phyloP scores from a whole-genome alignment of 2,329 filamentous ascomycete genomes.

The Diaporthe humulicola region DNA sequence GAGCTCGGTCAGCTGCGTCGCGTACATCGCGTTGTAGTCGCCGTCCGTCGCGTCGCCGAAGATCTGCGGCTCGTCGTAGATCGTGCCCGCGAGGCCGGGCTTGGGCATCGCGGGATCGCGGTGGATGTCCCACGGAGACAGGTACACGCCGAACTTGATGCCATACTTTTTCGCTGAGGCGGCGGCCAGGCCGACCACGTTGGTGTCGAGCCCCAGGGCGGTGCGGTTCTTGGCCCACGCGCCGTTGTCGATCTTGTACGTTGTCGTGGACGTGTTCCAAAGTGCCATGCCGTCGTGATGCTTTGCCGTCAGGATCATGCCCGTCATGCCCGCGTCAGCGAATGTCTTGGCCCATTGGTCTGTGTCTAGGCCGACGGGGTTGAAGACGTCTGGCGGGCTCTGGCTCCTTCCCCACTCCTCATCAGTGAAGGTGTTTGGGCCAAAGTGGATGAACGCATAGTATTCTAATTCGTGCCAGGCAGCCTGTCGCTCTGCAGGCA shows the following conservation, averaged over 20 bases:
- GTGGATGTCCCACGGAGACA: constrained; percentile 54
- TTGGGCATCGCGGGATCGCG: constrained; percentile 53
- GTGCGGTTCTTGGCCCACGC: constrained; percentile 48
- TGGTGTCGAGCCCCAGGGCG: constrained; percentile 45
- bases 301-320: constrained; percentile 53
- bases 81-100: constrained; percentile 45
- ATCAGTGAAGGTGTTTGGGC: constrained; percentile 48
- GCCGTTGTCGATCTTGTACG: constrained; percentile 50
- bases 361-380: constrained; percentile 45
- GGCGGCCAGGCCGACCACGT: constrained; percentile 51
- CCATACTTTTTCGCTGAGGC: constrained; percentile 49
- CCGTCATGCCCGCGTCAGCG: constrained; percentile 48
- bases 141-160: constrained; percentile 52
- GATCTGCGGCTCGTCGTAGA: constrained; percentile 52
- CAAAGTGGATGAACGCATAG: constrained; percentile 49
- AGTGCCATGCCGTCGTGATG: constrained; percentile 54
- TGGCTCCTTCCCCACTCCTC: constrained; percentile 49
- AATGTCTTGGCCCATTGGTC: constrained; percentile 49
- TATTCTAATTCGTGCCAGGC: constrained; percentile 48
- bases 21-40: constrained; percentile 51
- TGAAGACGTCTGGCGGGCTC: constrained; percentile 46
- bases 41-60: constrained; percentile 49
- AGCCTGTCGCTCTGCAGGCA: constrained; percentile 44
- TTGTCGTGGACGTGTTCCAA: constrained; percentile 51
- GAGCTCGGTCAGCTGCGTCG: constrained; percentile 46